Evolutionary conservation across 345 rosid genomes (phyloP).

Genomic region (Theobroma cacao): DNA sequence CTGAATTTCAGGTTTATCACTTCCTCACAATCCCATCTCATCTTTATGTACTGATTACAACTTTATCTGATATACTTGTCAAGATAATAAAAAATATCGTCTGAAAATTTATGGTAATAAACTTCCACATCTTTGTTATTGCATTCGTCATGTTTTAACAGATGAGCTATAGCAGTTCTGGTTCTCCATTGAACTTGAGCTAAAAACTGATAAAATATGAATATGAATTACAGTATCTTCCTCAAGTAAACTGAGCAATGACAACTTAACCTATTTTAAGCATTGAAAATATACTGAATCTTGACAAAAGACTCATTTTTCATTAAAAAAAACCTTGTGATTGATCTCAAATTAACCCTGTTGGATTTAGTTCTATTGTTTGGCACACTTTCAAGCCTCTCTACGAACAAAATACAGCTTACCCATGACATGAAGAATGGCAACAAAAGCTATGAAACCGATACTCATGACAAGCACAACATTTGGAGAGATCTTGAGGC

Average conservation of each 20-base stretch:
- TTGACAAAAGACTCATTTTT: background rate
- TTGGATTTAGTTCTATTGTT: background rate
- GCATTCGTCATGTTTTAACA: too few relatives aligned
- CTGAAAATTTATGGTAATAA: too few relatives aligned
- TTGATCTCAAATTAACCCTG: background rate
- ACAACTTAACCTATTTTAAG: background rate
- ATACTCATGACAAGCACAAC: slow-evolving; percentile 18
- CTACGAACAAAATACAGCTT: slow-evolving; percentile 13
- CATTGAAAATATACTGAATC: background rate
- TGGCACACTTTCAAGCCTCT: background rate
- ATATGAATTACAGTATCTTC: background rate
- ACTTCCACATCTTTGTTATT: too few relatives aligned
- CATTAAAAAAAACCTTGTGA: background rate
- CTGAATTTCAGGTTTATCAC: too few relatives aligned
- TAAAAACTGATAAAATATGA: background rate
- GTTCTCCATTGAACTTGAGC: background rate
- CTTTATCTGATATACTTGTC: too few relatives aligned
- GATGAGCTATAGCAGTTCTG: background rate
- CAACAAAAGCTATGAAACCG: slow-evolving; percentile 18
- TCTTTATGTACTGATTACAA: too few relatives aligned
- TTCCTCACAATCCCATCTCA: too few relatives aligned
- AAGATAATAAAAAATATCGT: too few relatives aligned
- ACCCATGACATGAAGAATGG: slow-evolving; percentile 17
- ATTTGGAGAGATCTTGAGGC: slow-evolving; percentile 19
- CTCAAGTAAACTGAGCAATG: background rate